Evolutionary conservation across 805 yeast species (phyloP).

Genomic region (Spencermartinsiella europaea): DNA sequence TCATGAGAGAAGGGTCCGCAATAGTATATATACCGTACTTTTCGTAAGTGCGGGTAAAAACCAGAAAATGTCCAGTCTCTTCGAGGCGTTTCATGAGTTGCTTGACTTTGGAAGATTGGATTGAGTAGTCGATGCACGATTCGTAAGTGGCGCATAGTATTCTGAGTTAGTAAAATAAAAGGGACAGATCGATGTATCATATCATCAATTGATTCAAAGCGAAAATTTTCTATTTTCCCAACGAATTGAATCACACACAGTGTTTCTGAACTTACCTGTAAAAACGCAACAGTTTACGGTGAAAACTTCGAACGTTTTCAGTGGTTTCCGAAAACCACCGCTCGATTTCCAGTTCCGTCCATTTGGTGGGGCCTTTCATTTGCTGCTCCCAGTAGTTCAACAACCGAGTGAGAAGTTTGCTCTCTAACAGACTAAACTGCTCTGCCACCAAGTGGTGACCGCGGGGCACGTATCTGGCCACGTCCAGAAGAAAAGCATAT

Average conservation of each 20-base stretch:
- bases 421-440: constrained; percentile 61
- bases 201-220: no score
- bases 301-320: constrained; percentile 43
- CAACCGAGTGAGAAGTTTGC: constrained; percentile 63
- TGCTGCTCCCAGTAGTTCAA: constrained; percentile 69
- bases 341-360: constrained; percentile 39
- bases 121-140: constrained; percentile 49
- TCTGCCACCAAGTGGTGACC: constrained; percentile 79
- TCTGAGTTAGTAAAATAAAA: not conserved
- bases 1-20: constrained; percentile 57
- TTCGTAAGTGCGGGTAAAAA: constrained; percentile 68
- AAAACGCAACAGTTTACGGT: constrained; percentile 79
- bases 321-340: constrained; percentile 44
- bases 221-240: no score
- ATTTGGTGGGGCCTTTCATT: constrained; percentile 52
- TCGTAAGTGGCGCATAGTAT: constrained; percentile 45
- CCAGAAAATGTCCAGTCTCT: constrained; percentile 66
- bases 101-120: constrained; percentile 33
- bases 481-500: constrained; percentile 70
- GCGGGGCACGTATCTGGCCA: constrained; percentile 74
- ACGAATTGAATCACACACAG: no score
- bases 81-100: constrained; percentile 53
- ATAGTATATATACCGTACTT: constrained; percentile 73
- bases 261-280: constrained; percentile 36
- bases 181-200: no score